These are phyloP conservation scores for Globisporangium radiosum DNA, from an alignment of 352 stramenopile genomes.

Conservation along the genomic window DNA sequence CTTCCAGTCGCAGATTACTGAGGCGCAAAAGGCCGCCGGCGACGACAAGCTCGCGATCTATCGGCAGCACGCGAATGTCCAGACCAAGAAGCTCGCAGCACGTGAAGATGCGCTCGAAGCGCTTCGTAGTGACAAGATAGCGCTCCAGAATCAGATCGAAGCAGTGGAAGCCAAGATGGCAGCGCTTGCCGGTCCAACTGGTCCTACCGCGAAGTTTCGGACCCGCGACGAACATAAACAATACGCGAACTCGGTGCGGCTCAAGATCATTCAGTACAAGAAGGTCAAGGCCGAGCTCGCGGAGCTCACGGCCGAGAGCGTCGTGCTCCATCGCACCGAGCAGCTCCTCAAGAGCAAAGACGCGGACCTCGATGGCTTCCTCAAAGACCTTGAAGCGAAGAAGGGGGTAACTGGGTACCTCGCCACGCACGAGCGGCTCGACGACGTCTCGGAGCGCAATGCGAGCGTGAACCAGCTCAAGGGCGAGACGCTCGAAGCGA, in stretches of 20 bases:
- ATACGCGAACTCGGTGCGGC: slow-evolving; percentile 82
- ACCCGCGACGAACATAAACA: slow-evolving; percentile 87
- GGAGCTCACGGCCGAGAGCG: slow-evolving; percentile 78
- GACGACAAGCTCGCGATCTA: slow-evolving; percentile 91
- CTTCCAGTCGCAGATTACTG: slow-evolving; percentile 66
- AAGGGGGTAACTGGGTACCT: slow-evolving; percentile 84
- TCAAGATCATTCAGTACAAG: slow-evolving; percentile 92
- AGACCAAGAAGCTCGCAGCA: slow-evolving; percentile 82
- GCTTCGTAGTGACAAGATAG: slow-evolving; percentile 41
- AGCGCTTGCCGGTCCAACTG: slow-evolving; percentile 26
- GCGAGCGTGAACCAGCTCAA: slow-evolving; percentile 89
- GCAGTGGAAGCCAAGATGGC: slow-evolving; percentile 62
- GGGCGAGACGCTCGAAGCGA: slow-evolving; percentile 91
- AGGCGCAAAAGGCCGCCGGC: slow-evolving; percentile 51
- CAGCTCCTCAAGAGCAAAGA: slow-evolving; percentile 85
- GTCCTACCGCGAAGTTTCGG: slow-evolving; percentile 56
- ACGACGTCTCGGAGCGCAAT: slow-evolving; percentile 84
- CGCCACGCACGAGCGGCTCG: slow-evolving; percentile 83
- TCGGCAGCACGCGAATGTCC: slow-evolving; percentile 83
- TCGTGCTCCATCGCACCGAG: slow-evolving; percentile 90
- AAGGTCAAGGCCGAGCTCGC: slow-evolving; percentile 85
- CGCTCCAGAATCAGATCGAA: slow-evolving; percentile 68
- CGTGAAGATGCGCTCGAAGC: slow-evolving; percentile 87
- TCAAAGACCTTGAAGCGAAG: slow-evolving; percentile 76
- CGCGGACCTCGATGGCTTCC: slow-evolving; percentile 78